Conservation (phyloP, 148 eudicot species). For the Chenopodium formosanum region DNA sequence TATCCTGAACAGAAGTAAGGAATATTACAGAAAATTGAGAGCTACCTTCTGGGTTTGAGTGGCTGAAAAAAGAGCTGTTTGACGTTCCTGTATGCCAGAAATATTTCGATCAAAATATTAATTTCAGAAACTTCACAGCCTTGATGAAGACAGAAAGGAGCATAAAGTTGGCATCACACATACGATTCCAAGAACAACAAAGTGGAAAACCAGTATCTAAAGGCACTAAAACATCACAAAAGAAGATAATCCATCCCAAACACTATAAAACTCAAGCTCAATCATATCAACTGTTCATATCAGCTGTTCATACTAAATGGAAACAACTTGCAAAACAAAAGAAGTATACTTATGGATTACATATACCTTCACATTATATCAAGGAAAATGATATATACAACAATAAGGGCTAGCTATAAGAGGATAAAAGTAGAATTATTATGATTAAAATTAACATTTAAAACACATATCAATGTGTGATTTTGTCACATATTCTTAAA, state of each 20-base stretch:
- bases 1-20: not conserved
- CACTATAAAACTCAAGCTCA: not conserved
- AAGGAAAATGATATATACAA: not conserved
- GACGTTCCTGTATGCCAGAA: conserved; percentile 57
- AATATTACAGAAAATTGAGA: not conserved
- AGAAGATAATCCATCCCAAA: not conserved
- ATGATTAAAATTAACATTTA: too few species aligned
- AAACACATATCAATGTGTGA: too few species aligned
- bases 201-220: not conserved
- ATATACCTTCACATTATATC: not conserved
- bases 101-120: conserved; percentile 1
- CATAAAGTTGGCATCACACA: conserved; percentile 4
- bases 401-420: too few species aligned
- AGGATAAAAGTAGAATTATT: too few species aligned
- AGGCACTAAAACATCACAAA: not conserved
- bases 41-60: conserved; percentile 91
- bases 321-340: not conserved
- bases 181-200: not conserved
- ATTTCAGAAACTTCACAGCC: conserved; percentile 12
- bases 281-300: not conserved
- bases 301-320: too few species aligned
- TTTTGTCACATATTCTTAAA: too few species aligned
- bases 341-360: not conserved
- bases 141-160: not conserved
- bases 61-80: conserved; percentile 97